Percentiles rank a stretch among this genome's conserved stretches.
Conservation (phyloP, 1,284 basidiomycete genomes). For the Trametes pubescens region DNA sequence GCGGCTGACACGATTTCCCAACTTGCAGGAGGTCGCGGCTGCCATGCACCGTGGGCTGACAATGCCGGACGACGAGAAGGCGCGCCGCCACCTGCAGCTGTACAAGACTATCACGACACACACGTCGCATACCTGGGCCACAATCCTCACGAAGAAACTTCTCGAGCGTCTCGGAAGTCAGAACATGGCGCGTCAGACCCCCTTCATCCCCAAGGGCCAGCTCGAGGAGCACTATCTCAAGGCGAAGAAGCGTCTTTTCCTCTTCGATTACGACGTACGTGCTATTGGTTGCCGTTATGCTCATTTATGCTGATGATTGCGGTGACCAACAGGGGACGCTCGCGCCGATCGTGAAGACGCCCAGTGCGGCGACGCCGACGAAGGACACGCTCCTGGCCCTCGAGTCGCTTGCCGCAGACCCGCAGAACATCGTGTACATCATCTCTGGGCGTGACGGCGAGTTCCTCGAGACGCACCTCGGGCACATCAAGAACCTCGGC, state of each 20-base stretch:
- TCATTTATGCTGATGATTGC: conserved; percentile 1
- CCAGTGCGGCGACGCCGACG: conserved; percentile 88
- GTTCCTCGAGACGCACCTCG: conserved; percentile 93
- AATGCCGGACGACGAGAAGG: conserved; percentile 85
- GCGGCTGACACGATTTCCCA: conserved; percentile 20
- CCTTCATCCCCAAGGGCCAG: conserved; percentile 76
- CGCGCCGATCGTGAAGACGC: conserved; percentile 95
- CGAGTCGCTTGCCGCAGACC: conserved; percentile 76
- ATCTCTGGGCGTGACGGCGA: conserved; percentile 96
- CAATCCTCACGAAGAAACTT: conserved; percentile 89
- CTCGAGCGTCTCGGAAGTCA: conserved; percentile 84
- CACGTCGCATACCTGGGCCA: conserved; percentile 96
- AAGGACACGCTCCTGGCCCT: conserved; percentile 81
- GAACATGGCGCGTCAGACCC: conserved; percentile 88
- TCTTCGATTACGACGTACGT: conserved; percentile 96
- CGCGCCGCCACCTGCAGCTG: conserved; percentile 76
- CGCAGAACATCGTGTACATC: conserved; percentile 93
- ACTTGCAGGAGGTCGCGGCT: conserved; percentile 83
- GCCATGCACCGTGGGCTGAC: conserved; percentile 91
- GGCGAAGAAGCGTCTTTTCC: conserved; percentile 87
- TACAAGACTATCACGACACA: conserved; percentile 92
- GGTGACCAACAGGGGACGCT: conserved; percentile 80
- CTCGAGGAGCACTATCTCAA: conserved; percentile 73
- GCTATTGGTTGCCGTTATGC: conserved; percentile 2
- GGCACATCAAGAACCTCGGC: conserved; percentile 84